These are phyloP conservation scores for Salvia miltiorrhiza DNA, from an alignment of 257 asterid species.

Conservation along the genomic window DNA sequence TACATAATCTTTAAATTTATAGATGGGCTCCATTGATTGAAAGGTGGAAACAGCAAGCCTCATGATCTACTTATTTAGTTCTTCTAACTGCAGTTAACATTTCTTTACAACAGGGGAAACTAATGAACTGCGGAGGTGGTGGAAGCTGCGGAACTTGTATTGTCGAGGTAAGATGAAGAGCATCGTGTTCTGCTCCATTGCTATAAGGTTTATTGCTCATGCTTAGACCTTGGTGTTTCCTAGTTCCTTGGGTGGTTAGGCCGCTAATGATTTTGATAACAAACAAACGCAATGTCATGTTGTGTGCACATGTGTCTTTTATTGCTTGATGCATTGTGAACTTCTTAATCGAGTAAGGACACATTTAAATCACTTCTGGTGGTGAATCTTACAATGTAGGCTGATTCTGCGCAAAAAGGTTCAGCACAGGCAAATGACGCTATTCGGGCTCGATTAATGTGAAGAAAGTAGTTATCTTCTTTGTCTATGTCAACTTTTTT, in stretches of 20 bases:
- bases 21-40: no score
- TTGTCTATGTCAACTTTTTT: neutral
- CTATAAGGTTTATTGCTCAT: neutral
- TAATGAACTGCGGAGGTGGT: slow-evolving; percentile 87
- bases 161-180: slow-evolving; percentile 56
- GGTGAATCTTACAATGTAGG: neutral
- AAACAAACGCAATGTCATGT: neutral
- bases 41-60: neutral
- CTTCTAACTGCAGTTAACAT: neutral
- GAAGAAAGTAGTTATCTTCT: no score
- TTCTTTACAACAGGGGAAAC: slow-evolving; percentile 51
- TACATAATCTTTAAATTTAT: no score
- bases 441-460: no score
- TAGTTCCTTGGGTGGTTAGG: neutral
- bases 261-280: neutral
- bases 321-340: neutral
- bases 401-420: neutral
- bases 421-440: neutral
- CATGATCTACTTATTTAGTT: neutral
- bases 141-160: slow-evolving; percentile 96
- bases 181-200: neutral
- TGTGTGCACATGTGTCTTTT: neutral
- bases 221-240: neutral
- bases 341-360: neutral
- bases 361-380: neutral